Conservation (phyloP, 768 basidiomycete species). For the Boletus coccyginus region DNA sequence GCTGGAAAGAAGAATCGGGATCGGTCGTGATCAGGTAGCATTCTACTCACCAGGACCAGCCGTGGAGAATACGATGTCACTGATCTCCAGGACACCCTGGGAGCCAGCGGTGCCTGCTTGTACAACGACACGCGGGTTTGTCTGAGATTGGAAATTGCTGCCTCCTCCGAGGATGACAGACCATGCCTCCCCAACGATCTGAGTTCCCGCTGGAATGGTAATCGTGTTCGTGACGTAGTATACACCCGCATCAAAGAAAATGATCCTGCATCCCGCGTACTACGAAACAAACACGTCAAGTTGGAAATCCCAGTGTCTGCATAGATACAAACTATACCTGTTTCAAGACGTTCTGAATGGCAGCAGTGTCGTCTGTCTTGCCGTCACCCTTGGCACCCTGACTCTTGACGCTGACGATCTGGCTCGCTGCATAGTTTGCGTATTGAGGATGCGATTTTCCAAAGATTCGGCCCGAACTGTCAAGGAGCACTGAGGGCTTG, state of each 20-base stretch:
- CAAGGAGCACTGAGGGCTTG: conserved; percentile 57
- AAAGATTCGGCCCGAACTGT: conserved; percentile 56
- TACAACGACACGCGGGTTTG: conserved; percentile 39
- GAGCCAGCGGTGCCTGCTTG: conserved; percentile 43
- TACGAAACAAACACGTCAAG: conserved; percentile 19
- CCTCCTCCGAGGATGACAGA: conserved; percentile 45
- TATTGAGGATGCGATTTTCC: conserved; percentile 68
- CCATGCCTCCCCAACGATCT: conserved; percentile 53
- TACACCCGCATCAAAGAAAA: conserved; percentile 72
- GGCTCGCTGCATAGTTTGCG: conserved; percentile 48
- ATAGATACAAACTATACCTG: conserved; percentile 34
- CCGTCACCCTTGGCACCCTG: conserved; percentile 76
- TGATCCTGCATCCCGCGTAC: conserved; percentile 73
- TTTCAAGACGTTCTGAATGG: conserved; percentile 56
- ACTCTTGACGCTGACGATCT: conserved; percentile 69
- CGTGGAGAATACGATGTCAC: conserved; percentile 60
- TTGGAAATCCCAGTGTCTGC: not conserved
- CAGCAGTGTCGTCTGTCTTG: conserved; percentile 67
- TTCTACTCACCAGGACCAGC: conserved; percentile 40
- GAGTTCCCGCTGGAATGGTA: conserved; percentile 44
- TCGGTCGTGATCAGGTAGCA: not conserved
- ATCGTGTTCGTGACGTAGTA: conserved; percentile 48
- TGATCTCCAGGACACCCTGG: conserved; percentile 57
- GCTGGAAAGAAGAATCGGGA: conserved; percentile 17
- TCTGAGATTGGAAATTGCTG: conserved; percentile 37